Evolutionary conservation across 495 filamentous ascomycete species (phyloP).

Genomic region (Elasticomyces elasticus): DNA sequence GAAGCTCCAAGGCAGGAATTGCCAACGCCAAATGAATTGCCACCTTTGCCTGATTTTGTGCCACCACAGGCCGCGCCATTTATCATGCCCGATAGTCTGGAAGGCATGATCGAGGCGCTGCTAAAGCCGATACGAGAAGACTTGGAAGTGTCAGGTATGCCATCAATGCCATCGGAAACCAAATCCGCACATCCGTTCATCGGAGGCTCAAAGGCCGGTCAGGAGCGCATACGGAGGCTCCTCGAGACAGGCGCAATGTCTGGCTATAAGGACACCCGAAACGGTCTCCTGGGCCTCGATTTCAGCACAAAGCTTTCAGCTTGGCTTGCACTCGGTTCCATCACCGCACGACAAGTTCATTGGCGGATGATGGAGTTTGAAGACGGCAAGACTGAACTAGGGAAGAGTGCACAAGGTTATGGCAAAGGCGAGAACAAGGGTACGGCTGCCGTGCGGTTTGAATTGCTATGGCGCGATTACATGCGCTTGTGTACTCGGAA

Average conservation of each 20-base stretch:
- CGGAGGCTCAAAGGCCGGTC: conserved; percentile 52
- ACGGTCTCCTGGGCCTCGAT: conserved; percentile 55
- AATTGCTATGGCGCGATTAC: conserved; percentile 68
- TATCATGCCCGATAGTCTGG: conserved; percentile 43
- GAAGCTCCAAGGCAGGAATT: conserved; percentile 44
- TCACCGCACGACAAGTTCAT: conserved; percentile 60
- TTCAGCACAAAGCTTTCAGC: conserved; percentile 63
- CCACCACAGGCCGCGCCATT: conserved; percentile 51
- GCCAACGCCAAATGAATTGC: conserved; percentile 40
- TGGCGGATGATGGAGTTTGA: conserved; percentile 52
- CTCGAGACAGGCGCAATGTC: conserved; percentile 47
- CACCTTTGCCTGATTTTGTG: conserved; percentile 43
- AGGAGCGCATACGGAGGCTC: conserved; percentile 46
- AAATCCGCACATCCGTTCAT: conserved; percentile 52
- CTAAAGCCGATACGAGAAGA: conserved; percentile 39
- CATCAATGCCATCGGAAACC: conserved; percentile 35
- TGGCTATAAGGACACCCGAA: conserved; percentile 56
- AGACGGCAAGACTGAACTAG: conserved; percentile 35
- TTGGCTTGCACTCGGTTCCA: conserved; percentile 56
- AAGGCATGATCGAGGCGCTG: conserved; percentile 42
- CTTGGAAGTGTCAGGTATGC: conserved; percentile 30
- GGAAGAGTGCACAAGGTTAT: conserved; percentile 38
- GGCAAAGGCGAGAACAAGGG: conserved; percentile 59
- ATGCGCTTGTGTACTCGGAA: conserved; percentile 61
- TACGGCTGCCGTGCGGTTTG: conserved; percentile 55